Conservation (phyloP, 129 eudicot species). For the Chrysanthemum lavandulifolium region DNA sequence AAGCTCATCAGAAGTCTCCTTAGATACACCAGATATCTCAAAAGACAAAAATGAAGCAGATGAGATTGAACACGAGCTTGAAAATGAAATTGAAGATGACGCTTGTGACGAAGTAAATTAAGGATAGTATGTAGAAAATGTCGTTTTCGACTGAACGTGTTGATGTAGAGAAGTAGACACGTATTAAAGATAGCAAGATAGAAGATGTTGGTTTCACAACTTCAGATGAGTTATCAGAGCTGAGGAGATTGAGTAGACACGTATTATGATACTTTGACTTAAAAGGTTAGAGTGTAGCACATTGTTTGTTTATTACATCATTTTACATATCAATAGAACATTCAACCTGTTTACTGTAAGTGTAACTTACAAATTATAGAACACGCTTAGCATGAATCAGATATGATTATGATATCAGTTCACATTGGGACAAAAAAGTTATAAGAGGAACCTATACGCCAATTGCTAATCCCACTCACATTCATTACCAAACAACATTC, state of each 20-base stretch:
- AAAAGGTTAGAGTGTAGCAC: no score
- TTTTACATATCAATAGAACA: no score
- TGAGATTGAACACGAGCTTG: conserved; percentile 9
- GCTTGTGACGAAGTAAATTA: conserved; percentile 1
- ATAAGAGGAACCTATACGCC: no score
- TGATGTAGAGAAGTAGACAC: not conserved
- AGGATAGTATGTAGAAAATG: not conserved
- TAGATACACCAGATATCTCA: conserved; percentile 11
- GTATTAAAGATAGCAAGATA: not conserved
- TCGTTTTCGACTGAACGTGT: not conserved
- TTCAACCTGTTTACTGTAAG: not conserved
- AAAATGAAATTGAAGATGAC: conserved; percentile 1
- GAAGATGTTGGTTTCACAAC: conserved; percentile 18
- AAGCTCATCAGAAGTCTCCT: conserved; percentile 19
- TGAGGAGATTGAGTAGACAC: not conserved
- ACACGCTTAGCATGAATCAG: not conserved
- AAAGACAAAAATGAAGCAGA: conserved; percentile 3
- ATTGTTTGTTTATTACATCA: no score
- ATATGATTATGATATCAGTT: no score
- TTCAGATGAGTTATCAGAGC: conserved; percentile 24
- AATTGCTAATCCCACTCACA: no score
- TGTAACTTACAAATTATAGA: not conserved
- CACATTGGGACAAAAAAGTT: no score
- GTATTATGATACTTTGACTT: no score
- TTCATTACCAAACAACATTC: no score